Evolutionary conservation across 2,329 filamentous ascomycete species (phyloP).

Genomic region (Alternaria tenuissima): DNA sequence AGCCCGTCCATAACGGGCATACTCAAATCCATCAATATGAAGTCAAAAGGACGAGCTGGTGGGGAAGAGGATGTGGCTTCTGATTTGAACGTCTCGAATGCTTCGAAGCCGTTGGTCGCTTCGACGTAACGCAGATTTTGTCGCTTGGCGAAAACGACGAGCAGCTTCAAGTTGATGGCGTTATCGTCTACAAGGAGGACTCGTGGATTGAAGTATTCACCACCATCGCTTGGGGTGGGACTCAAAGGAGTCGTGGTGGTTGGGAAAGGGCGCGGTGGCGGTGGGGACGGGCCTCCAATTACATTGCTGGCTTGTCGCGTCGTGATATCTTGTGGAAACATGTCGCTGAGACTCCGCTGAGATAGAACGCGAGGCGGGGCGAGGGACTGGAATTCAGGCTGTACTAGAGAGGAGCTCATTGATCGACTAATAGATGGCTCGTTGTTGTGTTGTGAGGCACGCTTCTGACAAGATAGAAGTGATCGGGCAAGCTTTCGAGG

Average conservation of each 20-base stretch:
- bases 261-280: constrained; percentile 23
- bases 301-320: background rate
- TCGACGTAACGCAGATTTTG: constrained; percentile 38
- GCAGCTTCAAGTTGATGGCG: constrained; percentile 46
- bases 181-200: constrained; percentile 48
- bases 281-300: constrained; percentile 18
- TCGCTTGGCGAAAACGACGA: constrained; percentile 54
- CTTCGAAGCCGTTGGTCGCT: constrained; percentile 46
- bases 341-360: constrained; percentile 38
- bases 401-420: constrained; percentile 17
- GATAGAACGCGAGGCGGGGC: constrained; percentile 17
- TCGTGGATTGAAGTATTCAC: constrained; percentile 40
- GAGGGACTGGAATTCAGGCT: constrained; percentile 20
- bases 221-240: constrained; percentile 22
- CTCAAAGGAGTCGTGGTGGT: constrained; percentile 28
- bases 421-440: constrained; percentile 30
- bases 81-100: constrained; percentile 34
- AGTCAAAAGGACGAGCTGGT: constrained; percentile 37
- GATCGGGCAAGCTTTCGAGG: constrained; percentile 37
- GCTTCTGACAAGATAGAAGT: constrained; percentile 35
- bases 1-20: constrained; percentile 52
- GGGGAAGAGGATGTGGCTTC: constrained; percentile 25
- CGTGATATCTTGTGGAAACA: constrained; percentile 17
- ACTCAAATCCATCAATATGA: constrained; percentile 46
- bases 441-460: constrained; percentile 22